These are phyloP conservation scores for Apophysomyces elegans DNA, from an alignment of 371 early-diverging fungal genomes.

Conservation along the genomic window DNA sequence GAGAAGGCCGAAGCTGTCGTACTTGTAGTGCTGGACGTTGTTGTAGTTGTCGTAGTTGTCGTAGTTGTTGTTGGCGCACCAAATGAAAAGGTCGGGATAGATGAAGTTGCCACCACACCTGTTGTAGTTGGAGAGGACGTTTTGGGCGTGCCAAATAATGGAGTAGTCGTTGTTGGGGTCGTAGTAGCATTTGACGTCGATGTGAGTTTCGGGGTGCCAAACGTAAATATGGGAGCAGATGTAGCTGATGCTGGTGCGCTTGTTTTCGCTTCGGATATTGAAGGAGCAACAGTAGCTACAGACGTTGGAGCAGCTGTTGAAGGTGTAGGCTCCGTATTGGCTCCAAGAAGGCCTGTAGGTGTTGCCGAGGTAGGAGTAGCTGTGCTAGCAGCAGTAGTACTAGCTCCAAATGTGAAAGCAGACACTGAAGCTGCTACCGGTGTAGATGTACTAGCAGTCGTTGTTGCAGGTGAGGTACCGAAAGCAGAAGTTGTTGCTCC, in stretches of 20 bases:
- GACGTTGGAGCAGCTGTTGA: slow-evolving; percentile 6
- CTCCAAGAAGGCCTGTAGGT: too few relatives aligned
- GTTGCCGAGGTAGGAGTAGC: neutral
- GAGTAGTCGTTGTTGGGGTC: neutral
- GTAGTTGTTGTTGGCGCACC: neutral
- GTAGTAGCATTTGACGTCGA: slow-evolving; percentile 10
- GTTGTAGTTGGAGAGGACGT: slow-evolving; percentile 7
- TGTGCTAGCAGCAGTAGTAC: slow-evolving; percentile 6
- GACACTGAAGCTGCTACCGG: slow-evolving; percentile 3
- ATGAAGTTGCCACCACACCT: neutral
- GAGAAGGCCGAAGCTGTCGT: neutral
- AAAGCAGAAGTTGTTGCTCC: slow-evolving; percentile 5
- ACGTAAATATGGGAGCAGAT: slow-evolving; percentile 11
- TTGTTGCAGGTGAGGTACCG: neutral
- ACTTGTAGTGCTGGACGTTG: neutral
- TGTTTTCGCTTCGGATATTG: slow-evolving; percentile 4
- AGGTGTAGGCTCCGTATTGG: too few relatives aligned
- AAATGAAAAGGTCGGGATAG: slow-evolving; percentile 16
- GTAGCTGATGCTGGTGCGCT: slow-evolving; percentile 10
- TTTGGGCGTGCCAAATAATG: neutral
- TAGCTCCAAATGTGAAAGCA: slow-evolving; percentile 19
- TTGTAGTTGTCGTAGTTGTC: slow-evolving; percentile 10
- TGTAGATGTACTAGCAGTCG: slow-evolving; percentile 12
- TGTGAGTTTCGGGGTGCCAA: slow-evolving; percentile 14
- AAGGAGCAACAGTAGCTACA: neutral